phyloP scores from a whole-genome alignment of 306 rosid genomes.

The Gillenia trifoliata region DNA sequence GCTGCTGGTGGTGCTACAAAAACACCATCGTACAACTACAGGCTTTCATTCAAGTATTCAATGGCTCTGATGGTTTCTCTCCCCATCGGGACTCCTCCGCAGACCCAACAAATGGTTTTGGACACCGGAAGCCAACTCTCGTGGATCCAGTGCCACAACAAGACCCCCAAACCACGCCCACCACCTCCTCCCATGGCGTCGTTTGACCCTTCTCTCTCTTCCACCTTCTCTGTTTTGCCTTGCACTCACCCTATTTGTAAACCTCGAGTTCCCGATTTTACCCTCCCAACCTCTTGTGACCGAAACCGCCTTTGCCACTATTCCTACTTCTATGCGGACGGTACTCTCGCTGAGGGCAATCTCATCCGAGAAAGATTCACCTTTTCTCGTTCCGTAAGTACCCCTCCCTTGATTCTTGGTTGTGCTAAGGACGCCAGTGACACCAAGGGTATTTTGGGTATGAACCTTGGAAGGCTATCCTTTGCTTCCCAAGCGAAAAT shows the following conservation, averaged over 20 bases:
- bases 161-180: slow-evolving; percentile 2
- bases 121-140: slow-evolving; percentile 96
- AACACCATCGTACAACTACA: slow-evolving; percentile 32
- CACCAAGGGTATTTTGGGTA: slow-evolving; percentile 83
- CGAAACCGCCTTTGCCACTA: slow-evolving; percentile 87
- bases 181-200: slow-evolving; percentile 37
- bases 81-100: slow-evolving; percentile 87
- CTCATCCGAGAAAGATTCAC: slow-evolving; percentile 68
- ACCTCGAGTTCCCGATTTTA: slow-evolving; percentile 81
- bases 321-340: slow-evolving; percentile 89
- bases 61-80: slow-evolving; percentile 62
- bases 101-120: slow-evolving; percentile 64
- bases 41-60: slow-evolving; percentile 50
- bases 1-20: background rate
- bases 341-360: slow-evolving; percentile 89
- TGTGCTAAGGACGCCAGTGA: slow-evolving; percentile 59
- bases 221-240: slow-evolving; percentile 70
- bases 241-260: slow-evolving; percentile 78
- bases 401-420: slow-evolving; percentile 79
- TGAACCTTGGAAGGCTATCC: slow-evolving; percentile 67
- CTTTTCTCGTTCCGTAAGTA: slow-evolving; percentile 47
- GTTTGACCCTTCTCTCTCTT: slow-evolving; percentile 79
- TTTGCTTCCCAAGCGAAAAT: slow-evolving; percentile 68
- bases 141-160: slow-evolving; percentile 67
- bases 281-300: slow-evolving; percentile 88